A percentile compares a stretch with the other conserved stretches of the same genome.
Conservation (phyloP, 2,329 filamentous ascomycete genomes). For the Zymoseptoria passerinii region DNA sequence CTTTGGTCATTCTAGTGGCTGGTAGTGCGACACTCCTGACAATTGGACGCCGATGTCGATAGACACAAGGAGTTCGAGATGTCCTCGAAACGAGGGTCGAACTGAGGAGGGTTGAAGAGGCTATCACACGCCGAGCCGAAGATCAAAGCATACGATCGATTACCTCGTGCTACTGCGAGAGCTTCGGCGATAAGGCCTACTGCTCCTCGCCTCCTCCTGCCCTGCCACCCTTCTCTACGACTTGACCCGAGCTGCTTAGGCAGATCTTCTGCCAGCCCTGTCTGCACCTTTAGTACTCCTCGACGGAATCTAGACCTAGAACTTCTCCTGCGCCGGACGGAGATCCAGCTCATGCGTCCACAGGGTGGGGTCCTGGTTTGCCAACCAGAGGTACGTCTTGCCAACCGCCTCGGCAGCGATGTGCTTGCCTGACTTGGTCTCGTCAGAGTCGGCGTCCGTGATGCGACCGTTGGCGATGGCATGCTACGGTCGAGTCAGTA, state of each 20-base stretch:
- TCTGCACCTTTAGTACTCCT: background rate
- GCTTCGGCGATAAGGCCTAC: too few species aligned
- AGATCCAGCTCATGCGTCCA: conserved; percentile 46
- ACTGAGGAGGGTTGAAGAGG: background rate
- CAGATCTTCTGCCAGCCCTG: background rate
- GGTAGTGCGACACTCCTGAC: background rate
- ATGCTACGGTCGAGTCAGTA: conserved; percentile 29
- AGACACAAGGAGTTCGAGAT: background rate
- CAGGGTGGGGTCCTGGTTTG: conserved; percentile 41
- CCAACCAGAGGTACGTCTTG: conserved; percentile 47
- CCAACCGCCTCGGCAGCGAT: conserved; percentile 53
- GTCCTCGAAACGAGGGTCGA: background rate
- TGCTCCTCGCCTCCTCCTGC: background rate
- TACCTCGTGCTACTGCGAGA: background rate
- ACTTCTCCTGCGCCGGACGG: conserved; percentile 43
- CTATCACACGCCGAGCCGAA: background rate
- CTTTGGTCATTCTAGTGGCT: background rate
- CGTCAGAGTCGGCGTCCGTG: conserved; percentile 43
- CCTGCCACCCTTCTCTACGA: background rate
- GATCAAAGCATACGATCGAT: background rate
- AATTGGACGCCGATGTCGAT: background rate
- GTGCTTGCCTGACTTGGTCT: conserved; percentile 43
- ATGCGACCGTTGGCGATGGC: conserved; percentile 51
- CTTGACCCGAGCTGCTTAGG: background rate
- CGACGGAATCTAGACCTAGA: conserved; percentile 24